Evolutionary conservation across 2,329 filamentous ascomycete species (phyloP).

Genomic region (Alternaria dauci): DNA sequence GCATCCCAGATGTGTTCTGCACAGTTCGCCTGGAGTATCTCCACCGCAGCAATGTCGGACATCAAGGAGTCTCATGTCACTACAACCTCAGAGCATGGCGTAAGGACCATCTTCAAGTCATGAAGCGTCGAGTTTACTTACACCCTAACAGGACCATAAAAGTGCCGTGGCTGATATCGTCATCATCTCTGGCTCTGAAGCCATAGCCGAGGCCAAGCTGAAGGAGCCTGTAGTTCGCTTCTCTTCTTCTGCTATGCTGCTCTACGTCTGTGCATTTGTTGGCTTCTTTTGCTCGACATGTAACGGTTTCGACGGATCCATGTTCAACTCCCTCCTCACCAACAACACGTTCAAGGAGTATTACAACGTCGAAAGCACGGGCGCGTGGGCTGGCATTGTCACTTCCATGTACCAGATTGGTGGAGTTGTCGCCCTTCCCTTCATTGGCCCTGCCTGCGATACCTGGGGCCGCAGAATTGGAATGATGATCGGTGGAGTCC

Average conservation of each 20-base stretch:
- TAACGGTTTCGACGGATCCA: slow-evolving; percentile 67
- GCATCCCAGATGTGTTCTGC: slow-evolving; percentile 16
- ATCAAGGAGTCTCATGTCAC: slow-evolving; percentile 23
- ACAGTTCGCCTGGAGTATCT: slow-evolving; percentile 18
- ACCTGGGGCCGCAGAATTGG: slow-evolving; percentile 54
- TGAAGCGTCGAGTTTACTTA: not conserved
- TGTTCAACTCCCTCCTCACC: slow-evolving; percentile 60
- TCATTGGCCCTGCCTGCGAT: slow-evolving; percentile 57
- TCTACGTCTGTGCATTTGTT: slow-evolving; percentile 32
- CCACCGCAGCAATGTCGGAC: slow-evolving; percentile 25
- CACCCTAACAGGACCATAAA: slow-evolving; percentile 20
- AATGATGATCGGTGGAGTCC: slow-evolving; percentile 62
- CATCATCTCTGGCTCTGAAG: slow-evolving; percentile 61
- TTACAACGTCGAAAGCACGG: slow-evolving; percentile 54
- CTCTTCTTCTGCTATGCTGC: slow-evolving; percentile 27
- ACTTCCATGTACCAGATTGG: slow-evolving; percentile 61
- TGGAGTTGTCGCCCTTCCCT: slow-evolving; percentile 56
- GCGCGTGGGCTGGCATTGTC: slow-evolving; percentile 56
- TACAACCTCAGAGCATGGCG: slow-evolving; percentile 26
- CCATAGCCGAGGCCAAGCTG: slow-evolving; percentile 64
- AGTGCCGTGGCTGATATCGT: slow-evolving; percentile 49
- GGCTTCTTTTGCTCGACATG: slow-evolving; percentile 60
- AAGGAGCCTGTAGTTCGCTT: slow-evolving; percentile 57
- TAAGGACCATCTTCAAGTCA: slow-evolving; percentile 8
- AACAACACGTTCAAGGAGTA: slow-evolving; percentile 57